Base-by-base conservation (phyloP, 2,329 filamentous ascomycete species). In the Fusarium sp. region DNA sequence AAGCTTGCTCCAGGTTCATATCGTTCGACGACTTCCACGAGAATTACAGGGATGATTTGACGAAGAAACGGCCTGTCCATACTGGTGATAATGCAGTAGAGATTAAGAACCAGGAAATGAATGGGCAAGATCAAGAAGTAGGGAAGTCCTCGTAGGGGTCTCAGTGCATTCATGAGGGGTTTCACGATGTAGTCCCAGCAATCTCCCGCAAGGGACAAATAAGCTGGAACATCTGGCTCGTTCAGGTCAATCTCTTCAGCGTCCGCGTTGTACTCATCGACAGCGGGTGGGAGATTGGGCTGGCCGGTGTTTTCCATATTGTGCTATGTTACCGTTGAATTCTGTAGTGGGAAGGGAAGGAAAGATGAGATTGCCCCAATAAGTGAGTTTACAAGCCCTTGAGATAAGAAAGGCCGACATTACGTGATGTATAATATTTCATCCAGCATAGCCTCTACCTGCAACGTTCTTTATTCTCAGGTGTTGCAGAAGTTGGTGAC, bases 361-460 rank as follows among this genome's bases (percentile, higher is more conserved):
- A 15, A 15, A 34, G 14, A 17, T 4, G 15, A 34, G 15, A 34
- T 34, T 9, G 0, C 8, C 15, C 32, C 1, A 17, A 17, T 14
- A 17, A 15, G 15, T 8, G 32, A 15, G 14, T 34, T 34, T 34
- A 8, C 0, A 34, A 17, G 8, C 32, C 32, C 15, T 34, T 3
- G 3, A 34, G 32, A 17, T 4, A 9, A 34, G 7, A 9, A 15
- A 34, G 0, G 32, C 32, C 32, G 14, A 34, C 32, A 17, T 34
- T 15, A 34, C 14, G 32, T 15, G 32, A 15, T 8, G 0, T 34
- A 0, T 34, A 0, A 0, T 34, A 34, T 1, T 34, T 34, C 8
- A 17, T 17, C 1, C 0, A 2, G 32, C 14, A 34, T 34, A 1
- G 15, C 32, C 32, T 34, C 15, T 34, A 15, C 32, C 32, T 1